Base-by-base conservation (phyloP, 2,329 filamentous ascomycete species). In the Arthroderma sp. region DNA sequence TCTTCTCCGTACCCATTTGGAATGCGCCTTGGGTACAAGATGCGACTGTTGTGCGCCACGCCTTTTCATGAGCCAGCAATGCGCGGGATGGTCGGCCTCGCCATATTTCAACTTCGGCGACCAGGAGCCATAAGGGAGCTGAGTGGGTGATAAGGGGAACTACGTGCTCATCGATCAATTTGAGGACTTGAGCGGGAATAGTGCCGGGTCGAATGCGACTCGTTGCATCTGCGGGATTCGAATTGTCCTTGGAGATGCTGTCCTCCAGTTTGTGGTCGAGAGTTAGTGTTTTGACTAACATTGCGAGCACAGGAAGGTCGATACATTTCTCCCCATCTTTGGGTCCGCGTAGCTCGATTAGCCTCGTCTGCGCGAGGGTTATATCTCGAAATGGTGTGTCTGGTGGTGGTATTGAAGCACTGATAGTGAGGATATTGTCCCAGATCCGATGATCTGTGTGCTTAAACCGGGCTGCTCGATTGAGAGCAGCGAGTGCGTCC, bases 391-490 rank as follows among this genome's bases (percentile, higher is more conserved):
- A 80, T 0, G 82, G 78, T 0, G 65, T 69, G 29, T 53, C 48
- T 1, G 85, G 82, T 0, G 89, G 88, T 1, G 72, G 73, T 29
- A 91, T 75, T 1, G 86, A 83, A 0, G 84, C 78, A 0, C 85
- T 83, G 22, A 96, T 80, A 0, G 87, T 91, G 46, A 98, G 76
- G 10, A 96, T 82, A 56, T 98, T 98, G 59, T 94, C 86, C 89
- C 89, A 96, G 61, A 98, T 95, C 54, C 86, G 80, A 74, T 83
- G 85, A 66, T 89, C 89, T 54, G 87, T 81, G 62, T 86, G 76
- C 42, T 93, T 86, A 27, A 94, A 75, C 4, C 77, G 74, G 0
- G 88, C 86, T 6, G 88, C 91, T 51, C 84, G 82, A 59, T 94
- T 91, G 63, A 94, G 86, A 0, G 91, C 89, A 4, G 76, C 71